Evolutionary conservation across 2,329 filamentous ascomycete species (phyloP), one percentile per base, ranked within the genome.

Genomic region (Phyllosticta citrichinensis): DNA sequence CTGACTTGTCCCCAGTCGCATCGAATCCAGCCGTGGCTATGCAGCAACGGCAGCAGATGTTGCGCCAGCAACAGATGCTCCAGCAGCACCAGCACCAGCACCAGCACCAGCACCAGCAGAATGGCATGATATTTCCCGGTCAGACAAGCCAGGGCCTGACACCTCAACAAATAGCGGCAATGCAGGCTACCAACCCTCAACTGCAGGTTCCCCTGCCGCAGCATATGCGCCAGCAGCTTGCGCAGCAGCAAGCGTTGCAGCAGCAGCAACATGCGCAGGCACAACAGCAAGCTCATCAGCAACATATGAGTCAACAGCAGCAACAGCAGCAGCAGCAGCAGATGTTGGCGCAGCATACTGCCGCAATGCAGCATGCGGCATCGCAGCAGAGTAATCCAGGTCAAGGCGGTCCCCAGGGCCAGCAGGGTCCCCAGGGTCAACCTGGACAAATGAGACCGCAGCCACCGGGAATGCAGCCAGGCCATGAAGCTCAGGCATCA

Each of bases 71-170:
- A 52, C 71, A 85, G 64, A 82, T 84, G 63, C 79, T 83, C 61
- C 74, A 81, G 3, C 55, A 68, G 40, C 80, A 71, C 40, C 71
- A 76, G 9, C 27, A 22, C 53, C 69, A 83, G 51, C 82, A n/a
- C n/a, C n/a, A n/a, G n/a, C n/a, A n/a, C n/a, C n/a, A 85, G 53
- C 81, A 83, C 64, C 81, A 83, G 57, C 81, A 85, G 64, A 71
- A 79, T 58, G 77, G 80, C 55, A 81, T 86, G 75, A 78, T 77
- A 63, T 19, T 80, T 83, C 66, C 80, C 76, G 40, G 40, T 14
- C 82, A 86, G 69, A 79, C 85, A 71, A 78, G 66, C 71, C 66
- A 71, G 58, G 73, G 75, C 62, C 79, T 84, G 69, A 81, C 73
- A 55, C 74, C 73, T 22, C 79, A 81, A 62, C 82, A 83, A 66